These are phyloP conservation scores for Excoecaria agallocha DNA, from an alignment of 345 rosid species.

Conservation along the genomic window DNA sequence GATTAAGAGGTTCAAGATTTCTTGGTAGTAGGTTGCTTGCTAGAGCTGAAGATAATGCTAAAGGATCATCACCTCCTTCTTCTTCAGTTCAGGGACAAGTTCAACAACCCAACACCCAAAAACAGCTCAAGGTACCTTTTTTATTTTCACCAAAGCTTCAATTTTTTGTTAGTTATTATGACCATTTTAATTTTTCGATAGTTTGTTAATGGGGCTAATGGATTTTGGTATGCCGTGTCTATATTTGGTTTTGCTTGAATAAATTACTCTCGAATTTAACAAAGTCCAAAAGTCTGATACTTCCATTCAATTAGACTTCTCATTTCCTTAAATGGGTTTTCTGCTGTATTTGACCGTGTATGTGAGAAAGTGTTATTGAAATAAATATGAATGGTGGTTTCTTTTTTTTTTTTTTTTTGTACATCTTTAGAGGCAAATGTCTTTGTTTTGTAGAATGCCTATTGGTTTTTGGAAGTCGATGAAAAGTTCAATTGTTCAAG, in stretches of 20 bases:
- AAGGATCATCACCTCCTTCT: slow-evolving; percentile 36
- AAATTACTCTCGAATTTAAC: not conserved
- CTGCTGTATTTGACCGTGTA: not conserved
- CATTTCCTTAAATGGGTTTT: not conserved
- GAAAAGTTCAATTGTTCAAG: not conserved
- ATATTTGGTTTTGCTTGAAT: slow-evolving; percentile 6
- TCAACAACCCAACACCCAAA: slow-evolving; percentile 37
- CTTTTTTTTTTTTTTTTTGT: too few species aligned
- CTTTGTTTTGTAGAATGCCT: not conserved
- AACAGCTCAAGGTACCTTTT: slow-evolving; percentile 53
- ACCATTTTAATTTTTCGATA: slow-evolving; percentile 21
- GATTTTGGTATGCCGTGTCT: not conserved
- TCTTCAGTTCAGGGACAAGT: slow-evolving; percentile 24
- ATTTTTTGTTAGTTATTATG: not conserved
- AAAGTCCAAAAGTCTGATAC: not conserved
- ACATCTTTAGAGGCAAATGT: not conserved
- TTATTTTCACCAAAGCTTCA: slow-evolving; percentile 3
- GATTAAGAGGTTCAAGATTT: slow-evolving; percentile 44
- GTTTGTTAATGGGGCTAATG: slow-evolving; percentile 7
- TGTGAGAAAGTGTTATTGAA: not conserved
- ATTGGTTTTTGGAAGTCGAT: not conserved
- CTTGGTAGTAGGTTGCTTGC: slow-evolving; percentile 44
- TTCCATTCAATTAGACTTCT: not conserved
- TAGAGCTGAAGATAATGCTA: slow-evolving; percentile 76
- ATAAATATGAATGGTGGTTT: not conserved